Base-by-base conservation (phyloP, 2,329 filamentous ascomycete species). In the Monilinia aucupariae region DNA sequence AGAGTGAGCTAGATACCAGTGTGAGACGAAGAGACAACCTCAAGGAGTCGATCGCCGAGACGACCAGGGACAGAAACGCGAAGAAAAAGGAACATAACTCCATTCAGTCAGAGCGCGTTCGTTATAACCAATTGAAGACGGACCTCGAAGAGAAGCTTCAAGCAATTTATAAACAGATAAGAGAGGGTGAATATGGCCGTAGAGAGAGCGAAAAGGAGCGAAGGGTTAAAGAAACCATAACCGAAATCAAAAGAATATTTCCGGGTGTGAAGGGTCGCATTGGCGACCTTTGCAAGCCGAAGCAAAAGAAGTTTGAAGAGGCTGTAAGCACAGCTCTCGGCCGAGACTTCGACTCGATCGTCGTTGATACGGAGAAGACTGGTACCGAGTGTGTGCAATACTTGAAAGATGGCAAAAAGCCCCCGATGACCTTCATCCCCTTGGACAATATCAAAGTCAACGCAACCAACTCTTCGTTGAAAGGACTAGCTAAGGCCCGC, bases 361-460 rank as follows among this genome's bases (percentile, higher is more conserved):
- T 99, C 55, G 93, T 97, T 12, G 94, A 99, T 71, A 93, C 91
- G 2, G 92, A 97, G 76, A 96, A 94, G 77, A 94, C 90, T 0
- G 94, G 91, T 34, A 88, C 92, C 64, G 92, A 97, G 70, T 99
- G 94, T 74, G 94, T 99, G 62, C 86, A 94, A 69, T 96, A 96
- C 72, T 84, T 99, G 64, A 94, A 94, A 70, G 91, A 96, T 68
- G 91, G 97, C 73, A 87, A 91, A 62, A 87, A 90, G 61, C 85
- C 89, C 8, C 91, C 92, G 64, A 91, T 94, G 77, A 97, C 91
- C 1, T 97, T 99, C 75, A 92, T 97, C 67, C 94, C 94, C 0
- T 82, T 99, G 22, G 94, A 99, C 79, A 97, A 96, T 59, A 96
- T 99, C 75, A 96, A 97, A 72, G 92, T 97, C 73, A 92, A 91